phyloP scores from a whole-genome alignment of 768 basidiomycete species.

The Kwoniella botswanensis region DNA sequence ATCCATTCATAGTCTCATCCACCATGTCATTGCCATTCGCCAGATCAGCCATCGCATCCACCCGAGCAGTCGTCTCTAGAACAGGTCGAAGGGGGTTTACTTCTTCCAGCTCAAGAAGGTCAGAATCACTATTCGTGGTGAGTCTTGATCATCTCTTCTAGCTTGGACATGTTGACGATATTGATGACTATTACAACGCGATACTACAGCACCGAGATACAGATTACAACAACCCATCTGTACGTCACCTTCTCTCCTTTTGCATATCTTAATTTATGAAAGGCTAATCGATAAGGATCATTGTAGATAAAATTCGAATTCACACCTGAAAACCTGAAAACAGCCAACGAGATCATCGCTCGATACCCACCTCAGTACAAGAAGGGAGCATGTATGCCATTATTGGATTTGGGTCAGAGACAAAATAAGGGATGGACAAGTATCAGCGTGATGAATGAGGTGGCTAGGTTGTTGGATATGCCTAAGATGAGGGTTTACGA shows the following conservation, averaged over 20 bases:
- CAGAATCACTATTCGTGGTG: conserved; percentile 87
- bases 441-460: conserved; percentile 98
- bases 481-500: conserved; percentile 99
- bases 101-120: conserved; percentile 63
- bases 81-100: conserved; percentile 53
- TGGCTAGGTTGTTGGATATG: conserved; percentile 90
- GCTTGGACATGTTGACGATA: not conserved
- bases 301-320: conserved; percentile 88
- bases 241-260: conserved; percentile 49
- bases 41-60: conserved; percentile 33
- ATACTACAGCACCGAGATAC: conserved; percentile 87
- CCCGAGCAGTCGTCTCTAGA: conserved; percentile 21
- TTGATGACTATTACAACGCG: not conserved
- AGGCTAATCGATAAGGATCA: conserved; percentile 1
- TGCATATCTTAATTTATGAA: not conserved
- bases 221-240: conserved; percentile 89
- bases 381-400: conserved; percentile 96
- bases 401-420: conserved; percentile 92
- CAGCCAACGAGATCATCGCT: conserved; percentile 84
- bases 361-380: conserved; percentile 97
- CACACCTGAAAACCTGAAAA: conserved; percentile 76
- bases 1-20: not conserved
- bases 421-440: conserved; percentile 99
- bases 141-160: conserved; percentile 54
- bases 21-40: conserved; percentile 22